phyloP scores from a whole-genome alignment of 2,329 filamentous ascomycete species.

The Blastomyces percursus region DNA sequence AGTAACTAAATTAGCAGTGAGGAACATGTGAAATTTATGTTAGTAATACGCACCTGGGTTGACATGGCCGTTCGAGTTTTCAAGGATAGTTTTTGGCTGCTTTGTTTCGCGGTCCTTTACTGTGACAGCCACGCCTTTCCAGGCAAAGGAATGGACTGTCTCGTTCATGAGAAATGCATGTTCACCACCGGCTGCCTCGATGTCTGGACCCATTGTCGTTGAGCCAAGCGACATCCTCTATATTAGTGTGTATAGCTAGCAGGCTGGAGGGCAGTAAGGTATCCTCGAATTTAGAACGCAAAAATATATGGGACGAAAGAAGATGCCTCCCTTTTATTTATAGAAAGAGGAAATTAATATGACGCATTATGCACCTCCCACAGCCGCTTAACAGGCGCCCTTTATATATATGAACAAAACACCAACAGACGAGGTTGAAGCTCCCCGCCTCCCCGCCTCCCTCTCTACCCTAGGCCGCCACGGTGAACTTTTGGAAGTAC shows the following conservation, averaged over 20 bases:
- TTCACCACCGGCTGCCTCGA: conserved; percentile 20
- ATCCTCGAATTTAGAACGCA: not conserved
- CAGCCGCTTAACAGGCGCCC: not conserved
- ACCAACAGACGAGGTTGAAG: no score
- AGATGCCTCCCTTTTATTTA: not conserved
- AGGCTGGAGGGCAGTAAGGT: no score
- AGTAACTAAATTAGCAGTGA: not conserved
- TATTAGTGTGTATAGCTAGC: not conserved
- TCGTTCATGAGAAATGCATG: conserved; percentile 42
- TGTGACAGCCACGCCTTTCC: conserved; percentile 56
- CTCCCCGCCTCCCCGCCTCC: no score
- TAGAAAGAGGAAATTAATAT: not conserved
- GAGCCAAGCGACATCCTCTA: not conserved
- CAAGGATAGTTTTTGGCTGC: conserved; percentile 51
- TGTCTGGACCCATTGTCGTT: conserved; percentile 15
- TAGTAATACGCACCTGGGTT: conserved; percentile 42
- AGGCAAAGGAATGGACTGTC: conserved; percentile 53
- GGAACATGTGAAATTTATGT: not conserved
- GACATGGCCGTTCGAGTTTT: conserved; percentile 52
- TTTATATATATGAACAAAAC: not conserved
- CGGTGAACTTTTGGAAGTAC: no score
- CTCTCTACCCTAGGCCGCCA: no score
- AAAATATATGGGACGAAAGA: not conserved
- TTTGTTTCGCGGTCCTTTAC: conserved; percentile 62
- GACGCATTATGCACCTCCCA: not conserved